Evolutionary conservation across 495 filamentous ascomycete genomes (phyloP), one percentile per base, ranked within the genome.

Genomic region (Apodospora peruviana): DNA sequence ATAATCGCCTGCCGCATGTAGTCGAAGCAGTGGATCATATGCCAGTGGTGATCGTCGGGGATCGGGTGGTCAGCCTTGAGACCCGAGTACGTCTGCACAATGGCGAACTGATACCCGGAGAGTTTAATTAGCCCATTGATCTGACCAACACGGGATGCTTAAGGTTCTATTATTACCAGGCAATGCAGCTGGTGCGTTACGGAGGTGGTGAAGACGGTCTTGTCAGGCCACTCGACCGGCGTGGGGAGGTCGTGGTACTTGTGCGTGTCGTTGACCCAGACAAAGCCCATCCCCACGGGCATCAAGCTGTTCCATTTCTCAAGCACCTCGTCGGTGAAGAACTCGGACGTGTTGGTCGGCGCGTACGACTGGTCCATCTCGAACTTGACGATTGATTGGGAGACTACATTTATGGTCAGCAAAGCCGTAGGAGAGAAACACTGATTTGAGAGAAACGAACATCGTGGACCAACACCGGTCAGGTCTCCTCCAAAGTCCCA

Each of bases 11-110:
- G 58, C 27, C 72, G 59, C 66, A 75, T 68, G 45, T 73, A 73
- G 49, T 73, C 70, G 48, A 75, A 72, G 59, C 72, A 75, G 56
- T 75, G 72, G 21, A 70, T 69, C 68, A 73, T 72, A 47, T 75
- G 72, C 72, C 71, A 73, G 47, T 74, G 70, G 56, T 73, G 68
- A 48, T 74, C 71, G 19, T 69, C 66, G 36, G 70, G 70, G 24
- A 74, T 53, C 17, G 62, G 43, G 29, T 60, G 57, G 40, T 64
- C 60, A 7, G 62, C 58, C 7, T 60, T 66, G 17, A 74, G 52
- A 17, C 67, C 70, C 8, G 68, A 73, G 56, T 73, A 74, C 0
- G 66, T 70, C 38, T 74, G 65, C 5, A 67, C 70, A 41, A 74
- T 62, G 43, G 71, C 69, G 48, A 68, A 74, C 62, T 67, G 35